Evolutionary conservation across 805 yeast genomes (phyloP).

Genomic region (Dipodascus geniculatus): DNA sequence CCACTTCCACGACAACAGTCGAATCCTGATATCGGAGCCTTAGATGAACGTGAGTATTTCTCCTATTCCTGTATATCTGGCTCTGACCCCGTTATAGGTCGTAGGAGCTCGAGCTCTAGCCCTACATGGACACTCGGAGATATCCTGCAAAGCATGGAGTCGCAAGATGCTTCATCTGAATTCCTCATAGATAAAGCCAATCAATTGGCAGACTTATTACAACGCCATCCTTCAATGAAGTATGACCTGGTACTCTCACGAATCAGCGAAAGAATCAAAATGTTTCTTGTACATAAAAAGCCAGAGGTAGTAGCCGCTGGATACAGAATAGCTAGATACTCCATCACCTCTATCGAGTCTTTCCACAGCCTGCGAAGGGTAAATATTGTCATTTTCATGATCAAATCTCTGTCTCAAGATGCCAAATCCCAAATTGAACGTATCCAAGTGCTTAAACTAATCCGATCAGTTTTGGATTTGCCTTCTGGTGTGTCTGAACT

Average conservation of each 20-base stretch:
- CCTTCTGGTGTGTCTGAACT: constrained; percentile 41
- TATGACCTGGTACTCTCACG: constrained; percentile 41
- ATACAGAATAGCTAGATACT: constrained; percentile 60
- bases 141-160: constrained; percentile 44
- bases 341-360: constrained; percentile 44
- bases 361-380: constrained; percentile 40
- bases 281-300: constrained; percentile 43
- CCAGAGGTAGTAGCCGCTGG: constrained; percentile 65
- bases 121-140: constrained; percentile 59
- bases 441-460: constrained; percentile 62
- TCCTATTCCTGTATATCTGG: background rate
- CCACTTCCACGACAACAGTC: too few species aligned
- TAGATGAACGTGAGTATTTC: background rate
- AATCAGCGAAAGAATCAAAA: constrained; percentile 37
- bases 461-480: constrained; percentile 49
- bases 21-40: background rate
- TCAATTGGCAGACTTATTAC: constrained; percentile 46
- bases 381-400: constrained; percentile 50
- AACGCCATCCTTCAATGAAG: constrained; percentile 46
- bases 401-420: constrained; percentile 53
- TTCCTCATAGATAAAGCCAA: constrained; percentile 50
- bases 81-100: too few species aligned
- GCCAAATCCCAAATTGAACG: constrained; percentile 47
- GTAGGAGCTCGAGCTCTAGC: constrained; percentile 20
- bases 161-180: constrained; percentile 37